Conservation (phyloP, 352 stramenopile species). For the Globisporangium takayamanum region DNA sequence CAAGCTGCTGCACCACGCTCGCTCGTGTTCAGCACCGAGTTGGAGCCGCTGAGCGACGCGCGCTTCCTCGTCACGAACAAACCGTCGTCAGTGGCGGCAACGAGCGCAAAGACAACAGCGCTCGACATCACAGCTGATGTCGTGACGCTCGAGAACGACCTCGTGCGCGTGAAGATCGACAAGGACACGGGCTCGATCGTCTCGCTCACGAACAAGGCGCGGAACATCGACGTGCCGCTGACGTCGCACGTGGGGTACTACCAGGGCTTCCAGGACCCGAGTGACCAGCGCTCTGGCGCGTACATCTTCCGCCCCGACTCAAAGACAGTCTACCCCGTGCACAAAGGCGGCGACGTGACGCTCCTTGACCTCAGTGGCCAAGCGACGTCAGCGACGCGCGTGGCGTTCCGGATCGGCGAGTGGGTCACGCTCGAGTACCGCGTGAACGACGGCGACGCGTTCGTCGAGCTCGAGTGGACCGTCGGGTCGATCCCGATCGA, state of each 20-base stretch:
- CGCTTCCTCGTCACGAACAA: conserved; percentile 52
- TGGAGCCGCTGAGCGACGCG: conserved; percentile 44
- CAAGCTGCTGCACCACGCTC: conserved; percentile 48
- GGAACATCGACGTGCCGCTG: conserved; percentile 51
- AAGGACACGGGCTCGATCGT: conserved; percentile 43
- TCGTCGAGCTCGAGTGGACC: conserved; percentile 94
- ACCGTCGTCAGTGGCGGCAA: background rate
- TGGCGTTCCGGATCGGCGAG: conserved; percentile 69
- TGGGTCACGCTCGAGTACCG: conserved; percentile 92
- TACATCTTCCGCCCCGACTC: conserved; percentile 95
- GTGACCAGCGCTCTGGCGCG: conserved; percentile 88
- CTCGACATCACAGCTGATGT: conserved; percentile 11
- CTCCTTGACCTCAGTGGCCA: conserved; percentile 35
- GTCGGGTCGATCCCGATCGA: conserved; percentile 69
- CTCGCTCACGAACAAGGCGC: conserved; percentile 67
- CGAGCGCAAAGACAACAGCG: background rate
- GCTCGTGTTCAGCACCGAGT: conserved; percentile 55
- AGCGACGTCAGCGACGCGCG: conserved; percentile 21
- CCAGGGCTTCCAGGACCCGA: conserved; percentile 38
- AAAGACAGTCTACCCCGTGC: conserved; percentile 48
- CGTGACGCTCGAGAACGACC: conserved; percentile 55
- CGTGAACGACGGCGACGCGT: conserved; percentile 77
- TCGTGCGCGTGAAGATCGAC: conserved; percentile 48
- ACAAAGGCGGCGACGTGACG: conserved; percentile 22
- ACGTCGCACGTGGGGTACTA: conserved; percentile 57